Percentiles rank a stretch among this genome's conserved stretches.
phyloP scores from a whole-genome alignment of 139 green algal genomes.

The Picochlorum costavermella region DNA sequence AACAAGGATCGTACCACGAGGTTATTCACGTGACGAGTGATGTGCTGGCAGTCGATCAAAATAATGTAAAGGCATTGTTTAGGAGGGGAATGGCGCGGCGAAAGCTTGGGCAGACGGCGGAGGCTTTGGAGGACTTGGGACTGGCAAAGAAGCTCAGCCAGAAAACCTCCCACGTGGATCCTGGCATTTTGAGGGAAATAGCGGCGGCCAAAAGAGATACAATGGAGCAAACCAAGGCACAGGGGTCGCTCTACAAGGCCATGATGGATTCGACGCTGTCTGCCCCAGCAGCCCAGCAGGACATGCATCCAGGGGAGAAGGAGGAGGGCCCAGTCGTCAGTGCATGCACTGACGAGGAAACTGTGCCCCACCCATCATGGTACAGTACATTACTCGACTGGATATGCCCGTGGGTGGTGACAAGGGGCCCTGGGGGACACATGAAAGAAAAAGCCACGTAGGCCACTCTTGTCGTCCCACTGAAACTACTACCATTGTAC shows the following conservation, averaged over 20 bases:
- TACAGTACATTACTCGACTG: no score
- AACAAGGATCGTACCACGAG: constrained; percentile 40
- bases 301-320: neutral
- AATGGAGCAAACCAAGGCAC: neutral
- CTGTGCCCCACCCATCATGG: no score
- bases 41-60: constrained; percentile 11
- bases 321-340: neutral
- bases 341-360: no score
- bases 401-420: no score
- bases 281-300: neutral
- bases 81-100: constrained; percentile 46
- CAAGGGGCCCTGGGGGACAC: no score
- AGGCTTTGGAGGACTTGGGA: constrained; percentile 49
- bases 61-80: constrained; percentile 66
- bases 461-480: no score
- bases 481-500: no score
- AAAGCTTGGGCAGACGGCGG: constrained; percentile 44
- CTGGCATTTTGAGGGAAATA: constrained; percentile 14
- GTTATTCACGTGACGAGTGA: constrained; percentile 42
- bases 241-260: neutral
- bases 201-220: constrained; percentile 22
- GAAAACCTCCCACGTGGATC: constrained; percentile 5
- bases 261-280: neutral
- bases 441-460: no score
- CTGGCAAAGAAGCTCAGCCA: constrained; percentile 16